Conservation (phyloP, 176 grass and related monocot species). For the Dactylis glomerata region DNA sequence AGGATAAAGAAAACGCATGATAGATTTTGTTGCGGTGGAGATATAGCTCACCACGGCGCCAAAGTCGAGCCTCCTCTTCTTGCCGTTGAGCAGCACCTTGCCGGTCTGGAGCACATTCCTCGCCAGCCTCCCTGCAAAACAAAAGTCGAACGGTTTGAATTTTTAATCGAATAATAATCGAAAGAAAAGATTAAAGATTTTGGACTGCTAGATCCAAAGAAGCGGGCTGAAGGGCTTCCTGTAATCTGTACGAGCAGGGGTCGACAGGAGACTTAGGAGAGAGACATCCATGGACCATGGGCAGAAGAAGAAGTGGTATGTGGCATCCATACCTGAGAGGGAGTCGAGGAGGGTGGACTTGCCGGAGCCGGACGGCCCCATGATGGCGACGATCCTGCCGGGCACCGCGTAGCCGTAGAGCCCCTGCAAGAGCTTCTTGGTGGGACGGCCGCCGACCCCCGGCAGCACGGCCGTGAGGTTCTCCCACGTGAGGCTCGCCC, state of each 20-base stretch:
- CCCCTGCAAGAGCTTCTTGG: slow-evolving; percentile 75
- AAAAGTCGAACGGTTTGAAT: not conserved
- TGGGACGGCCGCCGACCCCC: slow-evolving; percentile 47
- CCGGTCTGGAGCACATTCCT: slow-evolving; percentile 85
- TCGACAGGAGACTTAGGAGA: not conserved
- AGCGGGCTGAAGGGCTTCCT: not conserved
- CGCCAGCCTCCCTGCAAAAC: slow-evolving; percentile 73
- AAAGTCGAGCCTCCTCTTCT: slow-evolving; percentile 87
- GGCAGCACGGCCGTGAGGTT: slow-evolving; percentile 88
- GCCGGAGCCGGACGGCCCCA: slow-evolving; percentile 95
- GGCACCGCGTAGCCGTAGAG: slow-evolving; percentile 82
- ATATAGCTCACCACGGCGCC: slow-evolving; percentile 63
- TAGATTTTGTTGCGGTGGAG: not conserved
- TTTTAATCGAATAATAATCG: not conserved
- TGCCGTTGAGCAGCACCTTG: slow-evolving; percentile 88
- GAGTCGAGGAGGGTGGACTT: slow-evolving; percentile 98
- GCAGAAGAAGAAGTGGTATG: not conserved
- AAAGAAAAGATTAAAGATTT: not conserved
- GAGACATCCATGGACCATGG: no score
- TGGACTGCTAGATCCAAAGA: not conserved
- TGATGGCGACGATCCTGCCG: slow-evolving; percentile 86
- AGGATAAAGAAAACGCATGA: not conserved
- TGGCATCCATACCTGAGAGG: slow-evolving; percentile 60
- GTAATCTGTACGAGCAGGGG: not conserved
- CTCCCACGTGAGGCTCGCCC: slow-evolving; percentile 90